Evolutionary conservation across 495 filamentous ascomycete species (phyloP), one percentile per base, ranked within the genome.

Genomic region (Tuber brumale): DNA sequence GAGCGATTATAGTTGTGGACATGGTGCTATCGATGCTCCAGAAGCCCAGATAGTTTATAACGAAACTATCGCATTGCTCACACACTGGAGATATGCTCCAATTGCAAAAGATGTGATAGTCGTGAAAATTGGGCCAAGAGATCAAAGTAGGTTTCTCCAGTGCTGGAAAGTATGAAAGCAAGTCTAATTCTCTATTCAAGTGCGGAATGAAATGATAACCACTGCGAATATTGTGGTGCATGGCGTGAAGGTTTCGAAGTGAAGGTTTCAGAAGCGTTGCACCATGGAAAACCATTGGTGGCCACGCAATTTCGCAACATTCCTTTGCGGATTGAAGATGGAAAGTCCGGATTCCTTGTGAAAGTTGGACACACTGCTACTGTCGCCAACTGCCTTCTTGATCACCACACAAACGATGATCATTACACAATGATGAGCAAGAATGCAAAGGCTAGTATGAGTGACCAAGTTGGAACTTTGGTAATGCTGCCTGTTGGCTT

Each of bases 221-320:
- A 90, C 90, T 71, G 90, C 92, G 3, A 89, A 90, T 74, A 88
- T 94, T 35, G 91, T 89, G 0, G 86, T 95, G 57, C 93, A 97
- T 96, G 83, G 91, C 95, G 73, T 96, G 95, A 85, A 93, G 96
- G n/a, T n/a, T n/a, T n/a, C n/a, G n/a, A n/a, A n/a, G n/a, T n/a
- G n/a, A n/a, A n/a, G n/a, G n/a, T n/a, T n/a, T 94, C 91, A 0
- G 93, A 97, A 83, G 93, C 92, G 41, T 86, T 94, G 14, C 93
- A 94, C 83, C 93, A 94, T 78, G 93, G 93, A 31, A 90, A 91
- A 18, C 93, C 93, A 2, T 88, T 94, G 70, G 93, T 97, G 72
- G 92, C 92, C 7, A 93, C 92, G 1, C 87, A 86, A 23, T 91
- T 91, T 0, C 93, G 93, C 45, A 93, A 93, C 6, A 94, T 97